phyloP scores from a whole-genome alignment of 1,284 basidiomycete species.

The Heliocybe sulcata region DNA sequence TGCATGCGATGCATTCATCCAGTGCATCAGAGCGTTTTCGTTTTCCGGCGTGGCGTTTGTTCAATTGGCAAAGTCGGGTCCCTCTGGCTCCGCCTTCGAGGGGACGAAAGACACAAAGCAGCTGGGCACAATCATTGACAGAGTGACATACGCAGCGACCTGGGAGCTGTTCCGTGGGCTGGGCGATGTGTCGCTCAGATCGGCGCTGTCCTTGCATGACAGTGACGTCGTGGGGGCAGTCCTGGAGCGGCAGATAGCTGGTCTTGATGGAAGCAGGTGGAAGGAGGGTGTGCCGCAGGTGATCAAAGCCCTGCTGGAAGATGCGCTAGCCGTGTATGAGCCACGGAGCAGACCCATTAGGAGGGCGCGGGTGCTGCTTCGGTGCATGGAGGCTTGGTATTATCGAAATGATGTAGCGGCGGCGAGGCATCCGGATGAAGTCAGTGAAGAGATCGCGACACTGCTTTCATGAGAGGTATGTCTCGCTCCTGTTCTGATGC shows the following conservation, averaged over 20 bases:
- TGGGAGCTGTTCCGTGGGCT: conserved; percentile 54
- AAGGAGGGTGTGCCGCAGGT: conserved; percentile 43
- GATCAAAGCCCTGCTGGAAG: conserved; percentile 34
- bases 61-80: conserved; percentile 20
- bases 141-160: conserved; percentile 55
- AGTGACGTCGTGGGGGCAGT: conserved; percentile 37
- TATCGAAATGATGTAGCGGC: conserved; percentile 28
- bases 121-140: conserved; percentile 51
- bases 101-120: conserved; percentile 37
- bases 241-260: conserved; percentile 51
- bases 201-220: conserved; percentile 10
- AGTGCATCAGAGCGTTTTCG: conserved; percentile 47
- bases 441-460: conserved; percentile 33
- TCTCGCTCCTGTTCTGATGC: too few relatives aligned
- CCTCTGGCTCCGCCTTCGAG: conserved; percentile 27
- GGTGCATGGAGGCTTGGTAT: conserved; percentile 46
- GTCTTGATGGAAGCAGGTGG: conserved; percentile 43
- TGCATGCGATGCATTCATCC: conserved; percentile 50
- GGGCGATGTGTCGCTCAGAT: conserved; percentile 36
- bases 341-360: conserved; percentile 40
- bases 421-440: conserved; percentile 21
- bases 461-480: conserved; percentile 36
- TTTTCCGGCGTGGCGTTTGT: conserved; percentile 32
- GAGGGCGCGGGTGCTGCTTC: conserved; percentile 43
- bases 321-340: conserved; percentile 43